phyloP scores from a whole-genome alignment of 177 flowering plant genomes.

The Telopea speciosissima region DNA sequence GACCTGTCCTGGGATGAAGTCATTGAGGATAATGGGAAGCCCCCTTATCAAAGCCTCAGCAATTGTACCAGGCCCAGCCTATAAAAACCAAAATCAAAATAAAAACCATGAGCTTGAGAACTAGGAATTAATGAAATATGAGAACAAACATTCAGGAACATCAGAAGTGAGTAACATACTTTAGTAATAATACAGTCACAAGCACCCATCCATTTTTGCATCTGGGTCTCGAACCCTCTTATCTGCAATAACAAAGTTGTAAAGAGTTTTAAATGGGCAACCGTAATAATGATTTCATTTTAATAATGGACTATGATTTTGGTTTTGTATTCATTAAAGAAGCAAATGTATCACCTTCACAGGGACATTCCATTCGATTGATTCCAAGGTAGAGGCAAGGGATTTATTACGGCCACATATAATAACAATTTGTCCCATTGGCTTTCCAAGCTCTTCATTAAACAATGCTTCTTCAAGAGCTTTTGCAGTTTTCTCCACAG shows the following conservation, averaged over 20 bases:
- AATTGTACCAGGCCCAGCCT: conserved; percentile 99
- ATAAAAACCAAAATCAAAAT: conserved; percentile 3
- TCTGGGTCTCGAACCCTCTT: conserved; percentile 85
- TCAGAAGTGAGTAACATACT: conserved; percentile 32
- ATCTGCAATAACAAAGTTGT: conserved; percentile 38
- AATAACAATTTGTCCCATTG: conserved; percentile 74
- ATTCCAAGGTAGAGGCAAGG: conserved; percentile 51
- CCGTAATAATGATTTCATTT: background rate
- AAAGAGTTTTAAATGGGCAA: conserved; percentile 2
- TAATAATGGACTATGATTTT: background rate
- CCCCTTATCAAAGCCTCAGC: conserved; percentile 94
- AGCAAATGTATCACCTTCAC: conserved; percentile 54
- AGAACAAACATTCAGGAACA: background rate
- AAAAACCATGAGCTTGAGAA: background rate
- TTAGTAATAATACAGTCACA: conserved; percentile 97
- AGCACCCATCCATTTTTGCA: conserved; percentile 99
- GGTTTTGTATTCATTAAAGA: background rate
- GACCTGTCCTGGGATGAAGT: conserved; percentile 97
- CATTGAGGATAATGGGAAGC: conserved; percentile 92
- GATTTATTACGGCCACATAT: conserved; percentile 83
- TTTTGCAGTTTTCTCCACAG: conserved; percentile 79
- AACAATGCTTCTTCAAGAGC: conserved; percentile 77
- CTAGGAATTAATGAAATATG: background rate
- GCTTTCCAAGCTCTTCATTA: conserved; percentile 48
- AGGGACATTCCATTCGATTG: conserved; percentile 75